phyloP scores from a whole-genome alignment of 192 early-diverging fungal species.

The Coemansia sp. region DNA sequence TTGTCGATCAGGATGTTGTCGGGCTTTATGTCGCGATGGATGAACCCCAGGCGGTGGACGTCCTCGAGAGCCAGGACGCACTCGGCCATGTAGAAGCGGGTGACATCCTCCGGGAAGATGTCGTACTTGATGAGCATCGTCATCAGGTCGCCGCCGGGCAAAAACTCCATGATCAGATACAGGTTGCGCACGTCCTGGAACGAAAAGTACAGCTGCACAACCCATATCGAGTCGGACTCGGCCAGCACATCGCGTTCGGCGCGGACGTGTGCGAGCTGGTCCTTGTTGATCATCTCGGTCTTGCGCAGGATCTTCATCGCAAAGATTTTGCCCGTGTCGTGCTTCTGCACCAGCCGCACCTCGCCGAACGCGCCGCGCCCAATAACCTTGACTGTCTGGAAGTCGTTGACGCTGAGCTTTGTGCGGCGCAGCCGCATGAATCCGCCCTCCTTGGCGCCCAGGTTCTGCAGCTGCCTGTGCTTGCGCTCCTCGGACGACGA shows the following conservation, averaged over 20 bases:
- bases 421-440: conserved; percentile 91
- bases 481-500: conserved; percentile 82
- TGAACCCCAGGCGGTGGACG: conserved; percentile 92
- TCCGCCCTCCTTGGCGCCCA: conserved; percentile 89
- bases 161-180: conserved; percentile 99
- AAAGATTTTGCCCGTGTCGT: conserved; percentile 96
- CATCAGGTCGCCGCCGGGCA: conserved; percentile 99
- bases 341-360: conserved; percentile 94
- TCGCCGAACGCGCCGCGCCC: conserved; percentile 99
- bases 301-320: conserved; percentile 98
- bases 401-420: conserved; percentile 87
- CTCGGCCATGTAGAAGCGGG: conserved; percentile 98
- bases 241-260: conserved; percentile 98
- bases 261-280: conserved; percentile 97
- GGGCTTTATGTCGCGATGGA: conserved; percentile 89
- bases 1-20: conserved; percentile 94
- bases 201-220: conserved; percentile 97
- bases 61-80: conserved; percentile 89
- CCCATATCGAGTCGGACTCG: conserved; percentile 95
- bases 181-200: conserved; percentile 94
- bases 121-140: conserved; percentile 99
- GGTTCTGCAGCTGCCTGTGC: conserved; percentile 71
- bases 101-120: conserved; percentile 95
- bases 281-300: conserved; percentile 97
- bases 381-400: conserved; percentile 95